Base-by-base conservation (phyloP, 2,329 filamentous ascomycete genomes). In the Trichoderma asperellum region DNA sequence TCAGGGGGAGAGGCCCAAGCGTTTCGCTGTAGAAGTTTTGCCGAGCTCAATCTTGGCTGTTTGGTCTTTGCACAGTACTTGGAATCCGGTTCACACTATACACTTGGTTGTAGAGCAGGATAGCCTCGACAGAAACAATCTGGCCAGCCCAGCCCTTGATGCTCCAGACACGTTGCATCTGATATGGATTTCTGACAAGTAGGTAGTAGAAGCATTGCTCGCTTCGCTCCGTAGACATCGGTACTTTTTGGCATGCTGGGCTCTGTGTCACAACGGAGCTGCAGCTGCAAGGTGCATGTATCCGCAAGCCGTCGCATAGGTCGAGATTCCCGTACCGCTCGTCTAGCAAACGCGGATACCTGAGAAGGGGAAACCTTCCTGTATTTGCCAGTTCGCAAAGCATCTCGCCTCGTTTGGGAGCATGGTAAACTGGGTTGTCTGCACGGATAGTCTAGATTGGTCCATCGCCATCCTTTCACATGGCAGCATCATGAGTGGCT, bases 31-130 rank as follows among this genome's bases (percentile, higher is more conserved):
- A 66, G 68, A 49, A 62, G 47, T 62, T 16, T 53, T 66, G 47
- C 61, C 68, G 62, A 69, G 56, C 34, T 18, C 32, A 67, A 47
- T 29, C 64, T 52, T 67, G 64, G 47, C 64, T 32, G 55, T 35
- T 52, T 49, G 40, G 21, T 34, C 29, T 58, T 29, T 52, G 57
- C 12, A 40, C 32, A 43, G 32, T 53, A 29, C 34, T 21, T 53
- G 57, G 35, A 16, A 34, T 2, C 47, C 24, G 32, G 21, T 56
- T n/a, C 27, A 52, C 18, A 18, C 21, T 52, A 40, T 27, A 35
- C 2, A 40, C 10, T 49, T 24, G 34, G 32, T 37, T 18, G 43
- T 32, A 29, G 27, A n/a, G 49, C 27, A 55, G 47, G 55, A 67
- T 43, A 67, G 58, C 12, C 64, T 67, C 52, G 53, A 5, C 32